Base-by-base conservation (phyloP, 1,284 basidiomycete species). In the Marasmius oreades region DNA sequence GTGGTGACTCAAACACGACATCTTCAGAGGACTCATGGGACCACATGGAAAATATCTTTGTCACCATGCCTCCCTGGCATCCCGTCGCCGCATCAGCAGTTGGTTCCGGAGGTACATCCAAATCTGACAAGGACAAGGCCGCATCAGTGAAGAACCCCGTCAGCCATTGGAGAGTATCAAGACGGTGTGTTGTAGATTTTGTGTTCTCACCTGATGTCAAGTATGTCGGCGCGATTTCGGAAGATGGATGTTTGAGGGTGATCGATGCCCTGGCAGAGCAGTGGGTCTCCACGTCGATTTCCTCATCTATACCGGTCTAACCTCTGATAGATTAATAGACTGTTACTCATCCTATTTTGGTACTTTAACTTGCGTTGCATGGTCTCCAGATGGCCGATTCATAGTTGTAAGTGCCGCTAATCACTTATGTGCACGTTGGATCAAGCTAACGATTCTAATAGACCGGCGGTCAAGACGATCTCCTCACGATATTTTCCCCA, bases 341-440 rank as follows among this genome's bases (percentile, higher is more conserved):
- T 92, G 90, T 59, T 97, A 92, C 66, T 85, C 91, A 2, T 91
- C 92, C 7, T 98, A 98, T 70, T 98, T 96, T 67, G 95, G 94
- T 14, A 82, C 91, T 1, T 70, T 99, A 28, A 93, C 86, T 7
- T 95, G 90, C 63, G 84, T 96, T 1, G 86, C 91, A 0, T 98
- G 95, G 95, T 95, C 93, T 8, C 94, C 95, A 1, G 95, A 98
- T 70, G 92, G 93, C 20, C 85, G 93, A 42, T 95, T 97, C 66
- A 87, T 98, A 33, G 73, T 97, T 55, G 93, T 92, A 68, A 55
- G 78, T 68, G 23, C 14, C 28, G 26, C 52, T 56, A 26, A 37
- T 4, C 46, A 43, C n/a, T 18, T 26, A 14, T 37, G 54, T 51
- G 42, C 31, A 24, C 28, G 28, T 51, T 53, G 36, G 55, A 26